A percentile compares a stretch with the other conserved stretches of the same genome.
Evolutionary conservation across 2,329 filamentous ascomycete genomes (phyloP).

Genomic region (Fusarium floridanum): DNA sequence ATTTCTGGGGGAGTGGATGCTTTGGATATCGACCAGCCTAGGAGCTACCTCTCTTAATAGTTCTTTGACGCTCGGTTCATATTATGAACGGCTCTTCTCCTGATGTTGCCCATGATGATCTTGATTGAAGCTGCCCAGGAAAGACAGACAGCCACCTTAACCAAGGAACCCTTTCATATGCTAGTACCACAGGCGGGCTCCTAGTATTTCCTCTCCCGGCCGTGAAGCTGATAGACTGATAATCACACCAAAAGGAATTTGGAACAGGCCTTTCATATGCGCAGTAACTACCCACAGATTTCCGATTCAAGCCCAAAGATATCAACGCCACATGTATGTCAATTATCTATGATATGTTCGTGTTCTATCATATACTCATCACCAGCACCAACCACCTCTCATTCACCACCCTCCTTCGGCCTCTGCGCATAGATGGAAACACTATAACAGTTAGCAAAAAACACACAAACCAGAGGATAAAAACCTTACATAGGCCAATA

Average conservation of each 20-base stretch:
- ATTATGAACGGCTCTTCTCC: background rate
- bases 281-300: background rate
- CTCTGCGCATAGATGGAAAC: slow-evolving; percentile 4
- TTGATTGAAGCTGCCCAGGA: background rate
- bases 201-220: too few relatives aligned
- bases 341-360: background rate
- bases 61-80: background rate
- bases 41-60: background rate
- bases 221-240: too few relatives aligned
- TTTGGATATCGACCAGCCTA: background rate
- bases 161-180: too few relatives aligned
- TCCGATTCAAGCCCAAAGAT: background rate
- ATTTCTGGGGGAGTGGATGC: background rate
- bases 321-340: background rate
- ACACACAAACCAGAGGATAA: too few relatives aligned
- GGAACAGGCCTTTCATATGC: background rate
- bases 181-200: too few relatives aligned
- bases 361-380: background rate
- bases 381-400: background rate
- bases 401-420: background rate
- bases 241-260: background rate
- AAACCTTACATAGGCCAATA: slow-evolving; percentile 24
- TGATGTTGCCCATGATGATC: too few relatives aligned
- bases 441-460: background rate
- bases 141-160: background rate